Evolutionary conservation across 139 green algal species (phyloP).

Genomic region (Yamagishiella unicocca): DNA sequence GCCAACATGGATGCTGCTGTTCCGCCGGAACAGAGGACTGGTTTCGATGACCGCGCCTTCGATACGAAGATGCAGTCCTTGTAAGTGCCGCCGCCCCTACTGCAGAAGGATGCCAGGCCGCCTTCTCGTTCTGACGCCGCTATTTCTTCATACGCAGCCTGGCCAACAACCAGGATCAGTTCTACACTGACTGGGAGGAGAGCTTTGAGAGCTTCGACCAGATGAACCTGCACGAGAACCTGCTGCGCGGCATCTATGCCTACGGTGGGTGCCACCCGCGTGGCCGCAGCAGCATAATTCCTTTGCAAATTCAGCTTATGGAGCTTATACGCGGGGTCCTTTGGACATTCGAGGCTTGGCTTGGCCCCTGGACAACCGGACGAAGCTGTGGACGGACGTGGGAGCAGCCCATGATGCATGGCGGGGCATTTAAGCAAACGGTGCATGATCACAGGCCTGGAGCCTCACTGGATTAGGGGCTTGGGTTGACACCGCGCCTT

Average conservation of each 20-base stretch:
- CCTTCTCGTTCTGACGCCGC: background rate
- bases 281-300: no score
- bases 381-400: no score
- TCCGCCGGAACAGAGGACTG: slow-evolving; percentile 28
- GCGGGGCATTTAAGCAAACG: no score
- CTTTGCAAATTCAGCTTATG: no score
- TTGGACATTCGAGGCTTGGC: no score
- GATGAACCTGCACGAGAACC: slow-evolving; percentile 98
- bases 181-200: slow-evolving; percentile 99
- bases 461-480: no score
- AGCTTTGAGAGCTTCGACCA: slow-evolving; percentile 96
- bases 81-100: slow-evolving; percentile 52
- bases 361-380: no score
- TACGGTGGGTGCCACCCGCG: slow-evolving; percentile 93
- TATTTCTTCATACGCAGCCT: slow-evolving; percentile 69
- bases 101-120: no score
- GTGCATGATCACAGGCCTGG: no score
- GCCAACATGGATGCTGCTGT: slow-evolving; percentile 52
- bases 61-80: slow-evolving; percentile 75
- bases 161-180: slow-evolving; percentile 75
- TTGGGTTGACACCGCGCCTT: no score
- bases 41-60: slow-evolving; percentile 71
- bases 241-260: slow-evolving; percentile 99
- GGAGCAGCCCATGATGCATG: no score
- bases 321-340: no score